Base-by-base conservation (phyloP, 1,284 basidiomycete species). In the Lentinula novae-zelandiae region DNA sequence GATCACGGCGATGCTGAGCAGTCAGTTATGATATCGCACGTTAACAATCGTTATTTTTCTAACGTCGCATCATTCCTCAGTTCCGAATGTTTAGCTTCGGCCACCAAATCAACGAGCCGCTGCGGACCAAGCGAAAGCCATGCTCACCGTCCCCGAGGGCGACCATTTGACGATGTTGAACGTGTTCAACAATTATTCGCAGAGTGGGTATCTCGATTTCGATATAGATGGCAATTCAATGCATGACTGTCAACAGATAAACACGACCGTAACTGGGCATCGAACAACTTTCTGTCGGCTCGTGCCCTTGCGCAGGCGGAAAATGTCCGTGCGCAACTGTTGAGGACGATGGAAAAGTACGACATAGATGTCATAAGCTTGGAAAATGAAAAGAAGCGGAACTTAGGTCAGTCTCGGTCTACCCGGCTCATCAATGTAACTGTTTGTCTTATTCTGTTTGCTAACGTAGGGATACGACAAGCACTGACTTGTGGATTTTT, bases 121-220 rank as follows among this genome's bases (percentile, higher is more conserved):
- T 70, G 95, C 96, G 9, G 96, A 98, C 72, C 85, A 89, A 56
- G 96, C 97, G 2, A 96, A 96, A 73, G 91, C 92, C 7, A 71
- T 91, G 65, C 84, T 99, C 62, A 90, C 89, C 1, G 90, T 98
- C 63, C 97, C 96, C 0, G 95, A 96, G 65, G 94, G 96, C 22
- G 96, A 99, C 72, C 97, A 99, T 72, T 76, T 99, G 40, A 98
- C 96, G 0, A 72, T 99, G 52, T 82, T 99, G 54, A 99, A 99
- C 71, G 93, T 98, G 0, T 99, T 94, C 75, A 98, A 98, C 73
- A 88, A 92, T 61, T 99, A 96, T 75, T 86, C 87, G 70, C 83
- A 85, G 60, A 95, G 93, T 92, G 72, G 69, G 83, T 76, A 1
- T 51, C 31, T 12, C 63, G 31, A 33, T 44, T 17, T 8, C 54